Conservation (phyloP, 192 early-diverging fungal species). For the Gamsiella multidivaricata region DNA sequence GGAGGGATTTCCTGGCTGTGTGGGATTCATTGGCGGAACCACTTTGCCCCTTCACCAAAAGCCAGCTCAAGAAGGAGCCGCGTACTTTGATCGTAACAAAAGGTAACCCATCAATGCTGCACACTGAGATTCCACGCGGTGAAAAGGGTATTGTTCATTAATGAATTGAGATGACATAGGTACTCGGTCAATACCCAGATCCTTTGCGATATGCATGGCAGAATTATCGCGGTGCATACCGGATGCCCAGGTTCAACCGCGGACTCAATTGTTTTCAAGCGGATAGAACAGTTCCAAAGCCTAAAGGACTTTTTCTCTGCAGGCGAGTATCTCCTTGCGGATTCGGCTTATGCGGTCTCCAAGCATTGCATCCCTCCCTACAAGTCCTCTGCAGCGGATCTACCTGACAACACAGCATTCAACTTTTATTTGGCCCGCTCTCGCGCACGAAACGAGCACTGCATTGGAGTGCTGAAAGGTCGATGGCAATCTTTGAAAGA, state of each 20-base stretch:
- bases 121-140: neutral
- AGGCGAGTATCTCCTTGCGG: slow-evolving; percentile 25
- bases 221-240: slow-evolving; percentile 9
- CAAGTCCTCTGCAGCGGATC: slow-evolving; percentile 13
- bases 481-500: slow-evolving; percentile 25
- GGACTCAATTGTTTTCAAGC: slow-evolving; percentile 9
- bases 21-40: slow-evolving; percentile 30
- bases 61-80: slow-evolving; percentile 6
- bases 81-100: slow-evolving; percentile 18
- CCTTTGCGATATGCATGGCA: slow-evolving; percentile 19
- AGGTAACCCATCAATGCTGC: neutral
- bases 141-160: neutral
- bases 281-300: neutral
- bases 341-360: slow-evolving; percentile 19
- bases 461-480: slow-evolving; percentile 26
- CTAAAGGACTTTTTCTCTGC: slow-evolving; percentile 1
- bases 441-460: slow-evolving; percentile 16
- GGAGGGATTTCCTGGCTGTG: slow-evolving; percentile 26
- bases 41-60: slow-evolving; percentile 4
- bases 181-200: slow-evolving; percentile 30
- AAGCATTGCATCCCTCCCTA: slow-evolving; percentile 17
- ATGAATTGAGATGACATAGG: slow-evolving; percentile 3
- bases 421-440: slow-evolving; percentile 23
- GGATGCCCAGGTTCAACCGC: slow-evolving; percentile 21
- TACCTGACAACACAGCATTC: slow-evolving; percentile 18